phyloP scores from a whole-genome alignment of 2,329 filamentous ascomycete species.

The Canariomyces notabilis region DNA sequence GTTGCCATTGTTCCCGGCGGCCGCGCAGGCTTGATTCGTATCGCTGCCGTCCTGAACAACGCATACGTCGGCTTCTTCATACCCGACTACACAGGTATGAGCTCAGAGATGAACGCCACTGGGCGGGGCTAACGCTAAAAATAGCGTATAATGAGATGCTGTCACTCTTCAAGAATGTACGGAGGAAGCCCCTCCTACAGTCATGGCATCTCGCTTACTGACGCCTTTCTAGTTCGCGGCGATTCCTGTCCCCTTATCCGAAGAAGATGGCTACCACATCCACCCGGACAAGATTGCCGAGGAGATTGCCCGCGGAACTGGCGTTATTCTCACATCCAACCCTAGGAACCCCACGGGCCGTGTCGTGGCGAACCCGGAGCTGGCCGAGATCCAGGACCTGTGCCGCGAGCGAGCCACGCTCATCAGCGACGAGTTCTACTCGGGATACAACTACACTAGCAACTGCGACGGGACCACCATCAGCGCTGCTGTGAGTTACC shows the following conservation, averaged over 20 bases:
- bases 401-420: slow-evolving; percentile 86
- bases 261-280: slow-evolving; percentile 87
- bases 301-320: slow-evolving; percentile 79
- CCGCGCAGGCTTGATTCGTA: slow-evolving; percentile 85
- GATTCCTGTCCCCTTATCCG: slow-evolving; percentile 77
- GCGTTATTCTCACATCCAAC: slow-evolving; percentile 90
- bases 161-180: slow-evolving; percentile 81
- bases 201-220: background rate
- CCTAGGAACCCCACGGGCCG: slow-evolving; percentile 90
- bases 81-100: slow-evolving; percentile 75
- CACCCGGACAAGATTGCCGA: slow-evolving; percentile 89
- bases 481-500: slow-evolving; percentile 58
- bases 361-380: slow-evolving; percentile 77
- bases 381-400: slow-evolving; percentile 87
- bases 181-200: slow-evolving; percentile 22
- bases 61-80: slow-evolving; percentile 92
- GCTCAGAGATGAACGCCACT: background rate
- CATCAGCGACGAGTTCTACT: slow-evolving; percentile 96
- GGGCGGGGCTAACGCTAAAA: background rate
- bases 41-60: slow-evolving; percentile 89
- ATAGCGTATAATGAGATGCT: slow-evolving; percentile 95
- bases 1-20: slow-evolving; percentile 94
- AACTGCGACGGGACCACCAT: slow-evolving; percentile 88
- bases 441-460: slow-evolving; percentile 91
- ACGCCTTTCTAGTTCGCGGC: slow-evolving; percentile 61